Evolutionary conservation across 2,329 filamentous ascomycete species (phyloP).

Genomic region (Knoxdaviesia capensis): DNA sequence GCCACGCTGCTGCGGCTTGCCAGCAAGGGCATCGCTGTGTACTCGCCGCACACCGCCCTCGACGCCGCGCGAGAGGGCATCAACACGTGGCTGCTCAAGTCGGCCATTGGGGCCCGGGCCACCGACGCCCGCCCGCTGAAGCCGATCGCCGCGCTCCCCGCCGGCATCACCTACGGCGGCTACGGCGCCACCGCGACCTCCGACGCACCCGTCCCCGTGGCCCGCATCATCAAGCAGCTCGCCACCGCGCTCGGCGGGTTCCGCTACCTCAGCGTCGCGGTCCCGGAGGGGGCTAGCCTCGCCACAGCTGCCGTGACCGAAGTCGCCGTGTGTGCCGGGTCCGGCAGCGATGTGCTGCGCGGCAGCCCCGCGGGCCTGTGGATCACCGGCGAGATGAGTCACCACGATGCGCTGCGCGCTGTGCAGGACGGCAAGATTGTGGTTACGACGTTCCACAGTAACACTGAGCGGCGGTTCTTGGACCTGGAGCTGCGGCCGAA

Average conservation of each 20-base stretch:
- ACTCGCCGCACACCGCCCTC: constrained; percentile 86
- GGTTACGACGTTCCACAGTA: constrained; percentile 77
- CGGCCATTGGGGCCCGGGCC: constrained; percentile 38
- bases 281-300: constrained; percentile 25
- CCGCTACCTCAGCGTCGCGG: constrained; percentile 26
- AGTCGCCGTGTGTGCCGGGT: constrained; percentile 79
- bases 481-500: constrained; percentile 46
- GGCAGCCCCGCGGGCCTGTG: constrained; percentile 54
- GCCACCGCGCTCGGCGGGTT: constrained; percentile 50
- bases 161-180: constrained; percentile 24
- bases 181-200: constrained; percentile 32
- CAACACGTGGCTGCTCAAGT: constrained; percentile 85
- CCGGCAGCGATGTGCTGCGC: constrained; percentile 58
- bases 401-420: constrained; percentile 76
- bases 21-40: constrained; percentile 79
- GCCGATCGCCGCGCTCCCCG: constrained; percentile 21
- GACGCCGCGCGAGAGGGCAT: constrained; percentile 72
- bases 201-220: constrained; percentile 15
- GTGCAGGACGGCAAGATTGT: constrained; percentile 70
- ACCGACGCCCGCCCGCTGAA: constrained; percentile 16
- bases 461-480: constrained; percentile 75
- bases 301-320: constrained; percentile 30
- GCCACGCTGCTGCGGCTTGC: constrained; percentile 63
- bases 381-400: constrained; percentile 82
- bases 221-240: constrained; percentile 27